phyloP scores from a whole-genome alignment of 306 rosid genomes.

The Corylus heterophylla region DNA sequence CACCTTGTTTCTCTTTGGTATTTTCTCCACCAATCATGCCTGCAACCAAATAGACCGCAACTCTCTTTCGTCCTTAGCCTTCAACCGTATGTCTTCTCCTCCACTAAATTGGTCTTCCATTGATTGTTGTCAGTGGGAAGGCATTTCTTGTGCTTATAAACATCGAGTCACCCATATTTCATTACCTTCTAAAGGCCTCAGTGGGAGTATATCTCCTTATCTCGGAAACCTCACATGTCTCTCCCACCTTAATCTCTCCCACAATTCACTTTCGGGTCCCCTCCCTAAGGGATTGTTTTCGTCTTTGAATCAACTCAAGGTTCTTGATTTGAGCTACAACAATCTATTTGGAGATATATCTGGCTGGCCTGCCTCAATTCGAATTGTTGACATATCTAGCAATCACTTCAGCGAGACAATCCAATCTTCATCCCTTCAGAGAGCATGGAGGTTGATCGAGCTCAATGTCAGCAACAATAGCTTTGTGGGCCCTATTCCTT shows the following conservation, averaged over 20 bases:
- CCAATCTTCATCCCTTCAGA: not conserved
- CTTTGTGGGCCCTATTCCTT: not conserved
- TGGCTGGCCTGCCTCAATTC: not conserved
- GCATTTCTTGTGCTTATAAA: not conserved
- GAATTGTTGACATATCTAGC: conserved; percentile 4
- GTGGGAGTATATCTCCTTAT: not conserved
- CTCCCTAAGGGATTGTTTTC: not conserved
- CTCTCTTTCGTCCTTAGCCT: no score
- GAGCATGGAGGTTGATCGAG: not conserved
- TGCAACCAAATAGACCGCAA: no score
- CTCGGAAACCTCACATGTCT: not conserved
- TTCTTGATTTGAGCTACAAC: conserved; percentile 20
- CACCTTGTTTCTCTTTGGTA: no score
- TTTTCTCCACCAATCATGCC: no score
- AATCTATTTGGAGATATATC: conserved; percentile 1
- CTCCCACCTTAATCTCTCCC: no score
- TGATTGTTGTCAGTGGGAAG: conserved; percentile 1
- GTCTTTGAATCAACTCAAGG: not conserved
- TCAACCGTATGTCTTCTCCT: not conserved
- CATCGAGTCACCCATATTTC: not conserved
- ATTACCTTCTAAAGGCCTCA: not conserved
- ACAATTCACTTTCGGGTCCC: no score
- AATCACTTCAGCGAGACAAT: conserved; percentile 2
- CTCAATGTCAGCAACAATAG: not conserved
- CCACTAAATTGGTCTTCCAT: conserved; percentile 1